A percentile compares a stretch with the other conserved stretches of the same genome.
Conservation (phyloP, 176 grass and related monocot genomes). For the Aegilops sharonensis region DNA sequence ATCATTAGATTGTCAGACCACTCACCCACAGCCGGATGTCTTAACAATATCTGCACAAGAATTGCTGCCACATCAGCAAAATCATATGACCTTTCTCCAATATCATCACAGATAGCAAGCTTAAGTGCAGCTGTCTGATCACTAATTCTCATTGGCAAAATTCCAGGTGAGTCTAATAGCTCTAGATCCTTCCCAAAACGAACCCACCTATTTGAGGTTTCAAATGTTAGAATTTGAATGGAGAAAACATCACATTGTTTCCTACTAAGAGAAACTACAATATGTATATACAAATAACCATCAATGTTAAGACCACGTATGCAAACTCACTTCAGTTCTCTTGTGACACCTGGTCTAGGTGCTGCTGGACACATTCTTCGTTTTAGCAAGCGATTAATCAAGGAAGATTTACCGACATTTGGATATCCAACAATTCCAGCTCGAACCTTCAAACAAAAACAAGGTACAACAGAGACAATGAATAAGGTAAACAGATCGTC, state of each 20-base stretch:
- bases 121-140: conserved; percentile 92
- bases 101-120: conserved; percentile 98
- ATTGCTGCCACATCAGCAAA: conserved; percentile 72
- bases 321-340: conserved; percentile 79
- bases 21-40: conserved; percentile 69
- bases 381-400: conserved; percentile 95
- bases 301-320: neutral
- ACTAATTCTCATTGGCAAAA: conserved; percentile 94
- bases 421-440: conserved; percentile 99
- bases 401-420: conserved; percentile 96
- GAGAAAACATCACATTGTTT: neutral
- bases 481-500: neutral
- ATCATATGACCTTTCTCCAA: conserved; percentile 95
- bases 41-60: conserved; percentile 79
- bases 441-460: conserved; percentile 60
- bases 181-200: conserved; percentile 89
- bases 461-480: conserved; percentile 17
- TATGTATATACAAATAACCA: neutral
- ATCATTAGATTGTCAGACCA: conserved; percentile 19
- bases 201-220: conserved; percentile 66
- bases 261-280: conserved; percentile 1
- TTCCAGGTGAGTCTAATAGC: conserved; percentile 95
- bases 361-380: conserved; percentile 97
- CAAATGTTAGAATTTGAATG: conserved; percentile 28
- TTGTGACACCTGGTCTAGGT: conserved; percentile 92